Evolutionary conservation across 139 green algal species (phyloP).

Genomic region (Micromonas commoda): DNA sequence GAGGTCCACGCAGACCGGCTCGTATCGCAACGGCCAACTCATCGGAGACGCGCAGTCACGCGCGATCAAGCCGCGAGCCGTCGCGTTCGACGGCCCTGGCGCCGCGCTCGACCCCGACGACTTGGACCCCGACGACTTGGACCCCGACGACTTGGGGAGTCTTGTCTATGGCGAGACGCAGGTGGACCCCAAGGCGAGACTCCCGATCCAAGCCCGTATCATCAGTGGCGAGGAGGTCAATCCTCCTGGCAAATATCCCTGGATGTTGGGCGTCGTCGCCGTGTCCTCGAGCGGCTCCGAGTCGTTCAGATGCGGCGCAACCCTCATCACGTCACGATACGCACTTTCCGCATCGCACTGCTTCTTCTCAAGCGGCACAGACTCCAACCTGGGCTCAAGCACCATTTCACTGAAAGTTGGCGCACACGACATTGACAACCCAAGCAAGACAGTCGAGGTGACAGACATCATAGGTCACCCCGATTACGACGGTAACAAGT

Average conservation of each 20-base stretch:
- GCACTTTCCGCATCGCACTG: constrained; percentile 17
- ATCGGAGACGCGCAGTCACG: too few species aligned
- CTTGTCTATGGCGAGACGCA: too few species aligned
- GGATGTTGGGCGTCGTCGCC: neutral
- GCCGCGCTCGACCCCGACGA: too few species aligned
- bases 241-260: neutral
- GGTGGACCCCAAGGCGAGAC: neutral
- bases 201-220: neutral
- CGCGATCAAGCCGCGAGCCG: too few species aligned
- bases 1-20: too few species aligned
- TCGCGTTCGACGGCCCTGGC: too few species aligned
- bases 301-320: constrained; percentile 9
- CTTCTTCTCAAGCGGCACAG: neutral
- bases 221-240: neutral
- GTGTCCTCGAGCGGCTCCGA: neutral
- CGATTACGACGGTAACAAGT: neutral
- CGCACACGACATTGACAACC: neutral
- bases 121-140: too few species aligned
- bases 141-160: too few species aligned
- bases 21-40: too few species aligned
- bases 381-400: neutral
- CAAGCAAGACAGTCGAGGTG: neutral
- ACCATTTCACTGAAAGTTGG: neutral
- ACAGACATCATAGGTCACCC: neutral
- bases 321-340: neutral